Evolutionary conservation across 768 basidiomycete genomes (phyloP), one percentile per base, ranked within the genome.

Genomic region (Leccinum boreale): DNA sequence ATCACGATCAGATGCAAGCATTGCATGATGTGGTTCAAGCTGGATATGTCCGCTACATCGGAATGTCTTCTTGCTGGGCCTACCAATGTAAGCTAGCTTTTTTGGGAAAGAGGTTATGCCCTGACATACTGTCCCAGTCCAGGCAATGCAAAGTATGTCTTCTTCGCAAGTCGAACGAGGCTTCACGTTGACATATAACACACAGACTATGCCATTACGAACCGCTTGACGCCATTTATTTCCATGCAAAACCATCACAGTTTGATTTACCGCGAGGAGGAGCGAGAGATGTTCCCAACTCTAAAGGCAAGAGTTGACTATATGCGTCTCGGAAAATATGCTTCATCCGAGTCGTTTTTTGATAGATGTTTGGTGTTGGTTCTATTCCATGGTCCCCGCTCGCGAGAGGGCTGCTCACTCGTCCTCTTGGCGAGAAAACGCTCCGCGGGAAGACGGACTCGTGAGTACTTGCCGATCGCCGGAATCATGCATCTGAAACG

Each of bases 181-280:
- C 8, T 52, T 5, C 39, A 60, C n/a, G 58, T 45, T 21, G 11
- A 19, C 23, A 28, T 42, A 33, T 6, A 52, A 52, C n/a, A 42
- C n/a, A 58, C 44, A 74, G 74, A 73, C 62, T 77, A 77, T 35
- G 77, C 78, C 3, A 75, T 77, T 58, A 67, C 61, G 29, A 75
- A 78, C 61, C 75, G 72, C 45, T 70, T 78, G 33, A 81, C 79
- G 8, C 80, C 79, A 5, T 85, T 86, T 70, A 80, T 85, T 69
- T 80, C 81, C 11, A 85, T 86, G 85, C 85, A 86, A 67, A 84
- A 86, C 68, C 78, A 82, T 59, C 79, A 85, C 66, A 79, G 67
- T 57, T 73, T 83, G 5, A 50, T 82, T 33, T 85, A 85, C 64
- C 78, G 84, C 46, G 85, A 86, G 65, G 85, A 86, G 66, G 85